phyloP scores from a whole-genome alignment of 495 filamentous ascomycete genomes.

The Parmelia sp. region DNA sequence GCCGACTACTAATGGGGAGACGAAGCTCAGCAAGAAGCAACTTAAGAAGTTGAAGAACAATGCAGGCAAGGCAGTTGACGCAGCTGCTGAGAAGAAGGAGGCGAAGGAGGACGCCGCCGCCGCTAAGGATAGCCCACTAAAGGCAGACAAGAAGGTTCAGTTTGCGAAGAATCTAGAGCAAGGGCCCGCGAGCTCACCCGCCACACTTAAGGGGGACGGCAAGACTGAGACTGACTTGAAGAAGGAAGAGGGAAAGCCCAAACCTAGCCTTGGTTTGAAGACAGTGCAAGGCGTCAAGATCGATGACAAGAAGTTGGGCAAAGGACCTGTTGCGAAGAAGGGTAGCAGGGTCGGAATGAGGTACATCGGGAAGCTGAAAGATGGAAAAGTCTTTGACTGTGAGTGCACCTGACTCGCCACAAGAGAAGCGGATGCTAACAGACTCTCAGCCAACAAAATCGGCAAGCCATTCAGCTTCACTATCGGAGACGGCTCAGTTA shows the following conservation, averaged over 20 bases:
- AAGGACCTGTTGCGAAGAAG: conserved; percentile 71
- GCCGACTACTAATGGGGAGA: conserved; percentile 52
- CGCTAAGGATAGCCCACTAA: conserved; percentile 44
- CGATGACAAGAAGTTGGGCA: conserved; percentile 89
- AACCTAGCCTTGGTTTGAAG: conserved; percentile 60
- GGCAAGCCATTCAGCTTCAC: conserved; percentile 95
- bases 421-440: neutral
- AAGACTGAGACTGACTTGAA: conserved; percentile 31
- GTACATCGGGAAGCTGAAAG: conserved; percentile 92
- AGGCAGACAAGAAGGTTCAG: conserved; percentile 90
- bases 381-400: conserved; percentile 92
- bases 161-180: conserved; percentile 98
- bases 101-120: conserved; percentile 36
- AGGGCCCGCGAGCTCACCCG: conserved; percentile 67
- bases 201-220: conserved; percentile 35
- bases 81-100: conserved; percentile 52
- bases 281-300: conserved; percentile 80
- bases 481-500: conserved; percentile 87
- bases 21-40: conserved; percentile 85
- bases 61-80: conserved; percentile 66
- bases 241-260: conserved; percentile 46
- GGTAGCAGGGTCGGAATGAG: conserved; percentile 85
- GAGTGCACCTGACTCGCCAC: conserved; percentile 34
- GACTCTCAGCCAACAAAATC: conserved; percentile 78
- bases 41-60: conserved; percentile 99